Evolutionary conservation across 2,329 filamentous ascomycete species (phyloP), one percentile per base, ranked within the genome.

Genomic region (Blastomyces percursus): DNA sequence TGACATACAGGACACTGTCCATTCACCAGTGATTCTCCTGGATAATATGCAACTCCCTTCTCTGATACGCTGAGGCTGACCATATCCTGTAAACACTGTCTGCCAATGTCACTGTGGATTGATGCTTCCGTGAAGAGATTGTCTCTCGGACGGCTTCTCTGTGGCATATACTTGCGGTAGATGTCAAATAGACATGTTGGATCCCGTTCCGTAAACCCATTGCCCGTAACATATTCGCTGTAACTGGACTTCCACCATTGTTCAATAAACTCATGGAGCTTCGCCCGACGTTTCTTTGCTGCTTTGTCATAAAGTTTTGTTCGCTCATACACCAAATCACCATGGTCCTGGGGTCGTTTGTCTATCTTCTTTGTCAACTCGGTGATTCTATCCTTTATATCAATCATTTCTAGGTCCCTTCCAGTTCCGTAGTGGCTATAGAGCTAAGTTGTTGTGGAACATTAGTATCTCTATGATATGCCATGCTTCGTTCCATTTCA

Each of bases 401-500:
- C 60, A 27, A 62, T 48, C 30, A 64, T 62, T 57, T 64, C 50
- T 9, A 21, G 11, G 32, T 40, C 35, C 27, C 40, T 62, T 56
- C 32, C 42, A 61, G 24, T 42, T 56, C 30, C 7, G 50, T 12
- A 57, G 30, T n/a, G 30, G 62, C 38, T 27, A 19, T 59, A 27
- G 59, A 32, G 38, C 58, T 30, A 44, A 64, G 62, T 4, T 46
- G 27, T 60, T 46, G 51, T 24, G 59, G 59, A 27, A 57, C 51
- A 64, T 64, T 64, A 3, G 50, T 21, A 52, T 64, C 59, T 32
- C 59, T 11, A 58, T 64, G 51, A 58, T 62, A 35, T 27, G 59
- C 59, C 62, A 64, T 64, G 32, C 62, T 62, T 59, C 56, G 44
- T 40, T 64, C 59, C 44, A 50, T 64, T 27, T 64, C 51, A 24